Evolutionary conservation across 768 basidiomycete species (phyloP), one percentile per base, ranked within the genome.

Genomic region (Tylopilus rubrobrunneus): DNA sequence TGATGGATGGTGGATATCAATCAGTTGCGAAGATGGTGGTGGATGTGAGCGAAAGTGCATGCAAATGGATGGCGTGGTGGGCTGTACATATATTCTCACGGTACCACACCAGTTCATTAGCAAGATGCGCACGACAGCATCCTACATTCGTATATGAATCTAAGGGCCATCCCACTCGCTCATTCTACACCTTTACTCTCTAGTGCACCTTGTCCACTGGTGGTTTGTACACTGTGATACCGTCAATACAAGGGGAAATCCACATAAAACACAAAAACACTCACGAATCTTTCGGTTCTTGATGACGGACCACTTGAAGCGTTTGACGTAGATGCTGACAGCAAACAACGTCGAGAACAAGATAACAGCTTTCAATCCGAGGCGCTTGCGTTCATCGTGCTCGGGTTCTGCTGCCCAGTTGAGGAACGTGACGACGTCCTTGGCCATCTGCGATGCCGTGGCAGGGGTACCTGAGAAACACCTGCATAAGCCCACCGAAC

Each of bases 351-450:
- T 73, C 41, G 94, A 91, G 75, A 98, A 89, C 68, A 98, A 78
- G 68, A 98, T 94, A 62, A 95, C 84, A 21, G 93, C 95, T 76
- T 98, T 95, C 71, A 98, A 77, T 60, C 97, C 96, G 68, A 87
- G 86, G 81, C 92, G 94, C 80, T 99, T 98, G 70, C 97, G 81
- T 70, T 95, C 89, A 67, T 99, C 97, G 65, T 95, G 90, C 71
- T 99, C 97, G 29, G 97, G 97, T 71, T 99, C 97, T 53, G 97
- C 84, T 17, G 96, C 92, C 95, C 95, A 98, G 75, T 84, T 85
- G 47, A 98, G 75, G 87, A 98, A 98, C 3, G 89, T 92, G 44
- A 83, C 83, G 50, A 99, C 94, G 67, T 99, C 97, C 80, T 98
- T 99, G 62, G 97, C 96, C 96, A 99, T 95, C 72, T 99, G 97